Evolutionary conservation across 2,329 filamentous ascomycete genomes (phyloP).

Genomic region (Emergomyces pasteurianus): DNA sequence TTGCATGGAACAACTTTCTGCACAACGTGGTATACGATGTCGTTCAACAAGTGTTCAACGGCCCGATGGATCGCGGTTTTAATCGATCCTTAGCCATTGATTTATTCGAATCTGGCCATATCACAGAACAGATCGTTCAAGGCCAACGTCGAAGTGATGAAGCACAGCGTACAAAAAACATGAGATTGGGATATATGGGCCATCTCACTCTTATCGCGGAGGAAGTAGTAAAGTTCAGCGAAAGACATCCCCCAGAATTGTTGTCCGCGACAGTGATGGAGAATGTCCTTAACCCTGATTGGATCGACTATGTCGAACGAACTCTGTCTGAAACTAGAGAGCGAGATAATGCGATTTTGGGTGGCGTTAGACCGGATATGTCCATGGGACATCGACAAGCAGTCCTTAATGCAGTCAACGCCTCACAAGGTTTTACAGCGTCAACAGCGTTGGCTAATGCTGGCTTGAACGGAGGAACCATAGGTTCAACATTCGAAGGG

Average conservation of each 20-base stretch:
- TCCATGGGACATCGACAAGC: constrained; percentile 67
- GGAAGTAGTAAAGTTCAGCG: constrained; percentile 96
- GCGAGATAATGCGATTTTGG: constrained; percentile 94
- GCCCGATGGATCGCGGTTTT: constrained; percentile 90
- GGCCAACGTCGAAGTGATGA: constrained; percentile 80
- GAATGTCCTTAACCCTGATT: constrained; percentile 76
- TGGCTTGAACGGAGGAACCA: constrained; percentile 58
- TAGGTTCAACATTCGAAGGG: constrained; percentile 33
- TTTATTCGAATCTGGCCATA: constrained; percentile 78
- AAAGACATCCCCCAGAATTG: constrained; percentile 79
- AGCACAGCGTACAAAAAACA: constrained; percentile 70
- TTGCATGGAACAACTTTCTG: constrained; percentile 98
- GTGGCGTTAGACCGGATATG: constrained; percentile 85
- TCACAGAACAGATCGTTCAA: constrained; percentile 84
- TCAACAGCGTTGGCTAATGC: constrained; percentile 68
- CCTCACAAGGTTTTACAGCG: constrained; percentile 44
- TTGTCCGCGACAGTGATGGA: constrained; percentile 75
- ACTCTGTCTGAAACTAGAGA: constrained; percentile 87
- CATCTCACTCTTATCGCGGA: constrained; percentile 94
- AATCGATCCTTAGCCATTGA: constrained; percentile 84
- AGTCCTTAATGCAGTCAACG: constrained; percentile 48
- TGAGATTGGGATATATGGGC: constrained; percentile 95
- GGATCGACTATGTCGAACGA: constrained; percentile 91
- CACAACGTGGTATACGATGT: constrained; percentile 99
- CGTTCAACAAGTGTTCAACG: constrained; percentile 97